These are phyloP conservation scores for Podaxis sp. DNA, from an alignment of 768 basidiomycete genomes.

Conservation along the genomic window DNA sequence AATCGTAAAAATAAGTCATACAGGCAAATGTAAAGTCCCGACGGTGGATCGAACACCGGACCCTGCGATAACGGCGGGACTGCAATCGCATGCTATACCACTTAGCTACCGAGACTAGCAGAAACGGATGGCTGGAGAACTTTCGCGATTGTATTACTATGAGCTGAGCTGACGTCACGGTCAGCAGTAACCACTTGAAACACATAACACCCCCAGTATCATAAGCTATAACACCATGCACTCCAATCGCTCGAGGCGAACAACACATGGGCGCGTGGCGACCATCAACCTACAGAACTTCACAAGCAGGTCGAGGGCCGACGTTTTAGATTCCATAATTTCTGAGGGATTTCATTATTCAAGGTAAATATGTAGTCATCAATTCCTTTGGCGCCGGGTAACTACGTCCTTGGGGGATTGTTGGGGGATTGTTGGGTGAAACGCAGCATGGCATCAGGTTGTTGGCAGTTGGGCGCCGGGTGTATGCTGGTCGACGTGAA, in stretches of 20 bases:
- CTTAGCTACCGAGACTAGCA: constrained; percentile 18
- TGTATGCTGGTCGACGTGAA: background rate
- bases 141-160: background rate
- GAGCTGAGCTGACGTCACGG: no score
- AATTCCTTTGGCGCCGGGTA: background rate
- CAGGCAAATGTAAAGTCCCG: constrained; percentile 7
- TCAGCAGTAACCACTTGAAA: no score
- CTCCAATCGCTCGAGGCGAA: background rate
- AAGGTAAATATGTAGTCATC: constrained; percentile 24
- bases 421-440: background rate
- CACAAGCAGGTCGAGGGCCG: constrained; percentile 12
- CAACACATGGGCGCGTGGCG: background rate
- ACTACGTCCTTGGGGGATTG: background rate
- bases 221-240: background rate
- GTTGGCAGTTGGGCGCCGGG: background rate
- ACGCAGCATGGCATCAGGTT: background rate
- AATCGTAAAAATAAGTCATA: background rate
- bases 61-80: constrained; percentile 13
- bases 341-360: constrained; percentile 37
- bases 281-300: background rate
- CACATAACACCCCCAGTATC: background rate
- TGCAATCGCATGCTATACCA: constrained; percentile 22
- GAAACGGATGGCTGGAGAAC: background rate
- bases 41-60: constrained; percentile 17
- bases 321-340: constrained; percentile 21